Evolutionary conservation across 306 rosid species (phyloP), one percentile per base, ranked within the genome.

Genomic region (Quercus mongolica): DNA sequence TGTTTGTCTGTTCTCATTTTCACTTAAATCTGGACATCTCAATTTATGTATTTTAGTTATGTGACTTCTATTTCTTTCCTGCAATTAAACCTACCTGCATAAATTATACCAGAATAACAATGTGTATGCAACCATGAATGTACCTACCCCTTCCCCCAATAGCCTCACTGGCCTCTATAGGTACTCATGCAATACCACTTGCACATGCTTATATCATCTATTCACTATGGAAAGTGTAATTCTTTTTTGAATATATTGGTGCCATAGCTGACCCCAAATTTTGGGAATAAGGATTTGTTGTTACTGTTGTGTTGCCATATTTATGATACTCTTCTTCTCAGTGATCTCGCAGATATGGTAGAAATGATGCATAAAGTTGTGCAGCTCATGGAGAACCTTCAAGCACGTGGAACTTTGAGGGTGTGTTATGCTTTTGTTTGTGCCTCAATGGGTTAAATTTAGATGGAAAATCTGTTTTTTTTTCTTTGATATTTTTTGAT

Each of bases 341-440:
- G 97, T 85, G 92, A 86, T 88, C 94, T 94, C 74, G 95, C 96
- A 83, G 92, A 94, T 89, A 83, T 91, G 87, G 78, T 91, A 20
- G 94, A 94, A 89, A 94, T 90, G 81, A 85, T 94, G 81, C 85
- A 86, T 83, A 89, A 91, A 84, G 88, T 90, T 76, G 79, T 87
- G 62, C 84, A 78, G 82, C 90, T 94, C 74, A 90, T 91, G 92
- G 97, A 92, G 84, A 84, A 77, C 61, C 97, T 94, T 77, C 99
- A 94, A 85, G 85, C 87, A 79, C 90, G 94, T 54, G 99, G 99
- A 83, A 78, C 92, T 69, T 85, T 94, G 73, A 91, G 99, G 92
- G 99, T 94, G 89, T 76, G 85, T 55, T 26, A 61, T 28, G n/a
- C 74, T 73, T 68, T 79, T 63, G 54, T 19, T 68, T 38, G 20